Evolutionary conservation across 225 moss, liverwort and hornwort species (phyloP).

Genomic region (Marchantia polymorpha): DNA sequence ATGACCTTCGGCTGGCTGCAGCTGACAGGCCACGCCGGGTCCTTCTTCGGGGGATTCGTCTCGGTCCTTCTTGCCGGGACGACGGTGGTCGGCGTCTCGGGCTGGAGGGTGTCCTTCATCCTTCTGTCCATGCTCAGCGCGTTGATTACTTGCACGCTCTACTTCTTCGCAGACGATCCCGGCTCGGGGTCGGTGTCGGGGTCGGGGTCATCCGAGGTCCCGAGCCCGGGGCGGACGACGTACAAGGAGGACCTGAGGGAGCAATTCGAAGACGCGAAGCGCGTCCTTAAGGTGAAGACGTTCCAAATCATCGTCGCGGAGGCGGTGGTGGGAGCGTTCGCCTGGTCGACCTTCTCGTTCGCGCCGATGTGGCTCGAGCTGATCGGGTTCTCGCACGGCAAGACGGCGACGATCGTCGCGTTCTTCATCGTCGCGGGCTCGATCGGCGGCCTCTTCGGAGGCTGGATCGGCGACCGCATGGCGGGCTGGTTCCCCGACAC

Average conservation of each 20-base stretch:
- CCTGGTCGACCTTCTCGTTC: constrained; percentile 74
- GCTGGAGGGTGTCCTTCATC: constrained; percentile 77
- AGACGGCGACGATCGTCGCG: constrained; percentile 57
- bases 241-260: constrained; percentile 48
- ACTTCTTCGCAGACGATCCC: constrained; percentile 57
- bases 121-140: constrained; percentile 52
- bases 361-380: constrained; percentile 88
- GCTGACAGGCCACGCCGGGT: constrained; percentile 55
- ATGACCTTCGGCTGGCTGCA: constrained; percentile 74
- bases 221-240: not conserved
- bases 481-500: constrained; percentile 58
- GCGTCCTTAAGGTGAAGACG: constrained; percentile 60
- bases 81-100: constrained; percentile 49
- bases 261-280: constrained; percentile 57
- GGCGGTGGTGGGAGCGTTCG: constrained; percentile 59
- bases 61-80: constrained; percentile 63
- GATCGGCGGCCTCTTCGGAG: constrained; percentile 68
- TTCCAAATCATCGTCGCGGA: constrained; percentile 73
- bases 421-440: constrained; percentile 60
- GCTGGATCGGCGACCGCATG: constrained; percentile 69
- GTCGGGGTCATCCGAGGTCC: not conserved
- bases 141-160: constrained; percentile 49
- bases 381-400: constrained; percentile 57
- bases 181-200: no score
- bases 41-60: constrained; percentile 58